Conservation (phyloP, 441 rosid genomes). For the Cnidoscolus chayamansa region DNA sequence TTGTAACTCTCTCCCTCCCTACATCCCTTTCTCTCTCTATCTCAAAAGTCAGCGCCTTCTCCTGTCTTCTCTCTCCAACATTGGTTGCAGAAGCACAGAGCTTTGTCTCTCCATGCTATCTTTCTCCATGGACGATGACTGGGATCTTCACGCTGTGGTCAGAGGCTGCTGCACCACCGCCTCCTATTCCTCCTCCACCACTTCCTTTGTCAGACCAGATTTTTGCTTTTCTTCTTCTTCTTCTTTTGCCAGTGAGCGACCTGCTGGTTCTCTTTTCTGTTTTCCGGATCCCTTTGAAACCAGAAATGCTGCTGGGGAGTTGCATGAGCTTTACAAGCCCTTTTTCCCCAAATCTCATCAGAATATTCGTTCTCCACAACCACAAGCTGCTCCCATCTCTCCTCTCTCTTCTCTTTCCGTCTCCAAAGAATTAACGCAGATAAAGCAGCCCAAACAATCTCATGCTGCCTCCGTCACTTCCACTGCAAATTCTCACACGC, state of each 20-base stretch:
- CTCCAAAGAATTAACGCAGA: slow-evolving; percentile 28
- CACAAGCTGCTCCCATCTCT: slow-evolving; percentile 26
- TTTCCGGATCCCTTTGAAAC: slow-evolving; percentile 40
- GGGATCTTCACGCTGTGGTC: slow-evolving; percentile 98
- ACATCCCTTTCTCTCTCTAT: slow-evolving; percentile 7
- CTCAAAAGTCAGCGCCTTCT: slow-evolving; percentile 86
- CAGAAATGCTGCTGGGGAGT: slow-evolving; percentile 40
- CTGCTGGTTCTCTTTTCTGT: slow-evolving; percentile 21
- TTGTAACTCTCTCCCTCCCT: slow-evolving; percentile 14
- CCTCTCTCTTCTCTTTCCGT: slow-evolving; percentile 22
- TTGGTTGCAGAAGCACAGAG: slow-evolving; percentile 29
- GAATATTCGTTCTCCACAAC: slow-evolving; percentile 25
- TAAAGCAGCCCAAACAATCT: slow-evolving; percentile 38
- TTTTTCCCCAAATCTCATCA: slow-evolving; percentile 44
- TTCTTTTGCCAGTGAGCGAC: slow-evolving; percentile 17
- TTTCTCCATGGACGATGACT: slow-evolving; percentile 63
- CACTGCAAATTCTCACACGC: slow-evolving; percentile 40
- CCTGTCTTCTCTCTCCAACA: slow-evolving; percentile 50
- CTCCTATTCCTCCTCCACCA: slow-evolving; percentile 25
- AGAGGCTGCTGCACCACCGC: slow-evolving; percentile 58
- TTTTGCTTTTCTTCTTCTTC: slow-evolving; percentile 14
- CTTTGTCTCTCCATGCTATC: background rate
- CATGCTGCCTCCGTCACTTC: slow-evolving; percentile 34
- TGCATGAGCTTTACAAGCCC: slow-evolving; percentile 70
- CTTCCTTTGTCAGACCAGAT: slow-evolving; percentile 29